phyloP scores from a whole-genome alignment of 805 yeast genomes.

The Soucietia sequanensis region DNA sequence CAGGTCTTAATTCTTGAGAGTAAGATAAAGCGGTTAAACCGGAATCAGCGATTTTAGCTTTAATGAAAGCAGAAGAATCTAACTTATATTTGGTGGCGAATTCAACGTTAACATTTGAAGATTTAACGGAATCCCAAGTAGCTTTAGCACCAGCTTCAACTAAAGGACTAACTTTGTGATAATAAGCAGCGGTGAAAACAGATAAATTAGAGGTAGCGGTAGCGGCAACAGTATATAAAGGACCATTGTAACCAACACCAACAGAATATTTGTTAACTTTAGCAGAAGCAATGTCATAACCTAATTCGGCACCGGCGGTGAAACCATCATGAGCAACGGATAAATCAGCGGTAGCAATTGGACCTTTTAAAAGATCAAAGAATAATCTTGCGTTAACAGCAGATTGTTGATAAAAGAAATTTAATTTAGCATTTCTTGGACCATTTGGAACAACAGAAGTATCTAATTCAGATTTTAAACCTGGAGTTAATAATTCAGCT shows the following conservation, averaged over 20 bases:
- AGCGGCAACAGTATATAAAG: conserved; percentile 81
- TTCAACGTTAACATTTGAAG: conserved; percentile 85
- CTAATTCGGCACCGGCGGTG: conserved; percentile 95
- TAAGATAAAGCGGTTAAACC: conserved; percentile 93
- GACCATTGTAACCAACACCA: conserved; percentile 89
- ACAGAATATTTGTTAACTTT: conserved; percentile 91
- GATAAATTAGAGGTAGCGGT: conserved; percentile 83
- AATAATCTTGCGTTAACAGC: conserved; percentile 91
- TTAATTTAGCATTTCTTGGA: conserved; percentile 82
- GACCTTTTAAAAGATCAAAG: conserved; percentile 94
- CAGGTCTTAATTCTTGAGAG: conserved; percentile 93
- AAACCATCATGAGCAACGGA: conserved; percentile 95
- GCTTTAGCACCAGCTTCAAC: conserved; percentile 99
- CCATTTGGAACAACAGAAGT: conserved; percentile 86
- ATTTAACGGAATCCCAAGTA: conserved; percentile 85
- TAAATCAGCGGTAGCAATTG: conserved; percentile 91
- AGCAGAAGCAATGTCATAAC: conserved; percentile 93
- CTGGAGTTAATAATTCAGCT: conserved; percentile 88
- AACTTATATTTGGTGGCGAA: conserved; percentile 92
- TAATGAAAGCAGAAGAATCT: conserved; percentile 85
- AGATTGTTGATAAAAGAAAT: conserved; percentile 88
- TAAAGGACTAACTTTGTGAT: conserved; percentile 87
- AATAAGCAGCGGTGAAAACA: conserved; percentile 92
- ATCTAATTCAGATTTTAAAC: conserved; percentile 88
- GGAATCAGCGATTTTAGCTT: conserved; percentile 95